Conservation (phyloP, 2,329 filamentous ascomycete species). For the Penicillium occitanis region DNA sequence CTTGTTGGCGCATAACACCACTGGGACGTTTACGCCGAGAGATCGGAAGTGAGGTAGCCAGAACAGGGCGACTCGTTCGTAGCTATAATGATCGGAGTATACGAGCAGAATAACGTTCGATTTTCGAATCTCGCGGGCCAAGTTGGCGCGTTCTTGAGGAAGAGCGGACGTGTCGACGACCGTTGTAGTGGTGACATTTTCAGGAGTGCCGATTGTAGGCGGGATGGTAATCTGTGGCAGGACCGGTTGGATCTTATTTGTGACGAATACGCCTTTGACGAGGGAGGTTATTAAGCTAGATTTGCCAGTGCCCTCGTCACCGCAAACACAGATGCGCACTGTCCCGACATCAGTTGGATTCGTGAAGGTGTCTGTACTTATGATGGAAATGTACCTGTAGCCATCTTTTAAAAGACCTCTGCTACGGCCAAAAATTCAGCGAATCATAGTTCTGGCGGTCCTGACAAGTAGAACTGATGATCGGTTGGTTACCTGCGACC, state of each 20-base stretch:
- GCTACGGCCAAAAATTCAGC: neutral
- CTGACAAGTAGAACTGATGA: neutral
- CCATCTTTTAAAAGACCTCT: slow-evolving; percentile 16
- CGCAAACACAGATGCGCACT: slow-evolving; percentile 94
- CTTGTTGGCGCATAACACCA: slow-evolving; percentile 96
- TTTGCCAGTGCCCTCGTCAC: slow-evolving; percentile 94
- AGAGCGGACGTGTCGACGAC: slow-evolving; percentile 96
- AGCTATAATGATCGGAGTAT: slow-evolving; percentile 98
- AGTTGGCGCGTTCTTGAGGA: slow-evolving; percentile 83
- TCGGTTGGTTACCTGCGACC: neutral
- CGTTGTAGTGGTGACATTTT: slow-evolving; percentile 88
- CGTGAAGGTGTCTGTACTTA: neutral
- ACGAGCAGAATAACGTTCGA: slow-evolving; percentile 96
- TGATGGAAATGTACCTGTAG: slow-evolving; percentile 20
- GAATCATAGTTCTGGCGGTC: neutral
- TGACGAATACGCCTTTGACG: slow-evolving; percentile 95
- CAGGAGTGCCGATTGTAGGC: slow-evolving; percentile 85
- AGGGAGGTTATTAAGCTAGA: slow-evolving; percentile 91
- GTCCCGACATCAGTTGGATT: slow-evolving; percentile 17
- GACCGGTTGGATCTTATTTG: slow-evolving; percentile 90
- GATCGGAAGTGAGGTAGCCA: slow-evolving; percentile 99
- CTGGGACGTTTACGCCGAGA: slow-evolving; percentile 95
- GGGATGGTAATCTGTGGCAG: slow-evolving; percentile 94
- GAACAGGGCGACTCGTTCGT: slow-evolving; percentile 92
- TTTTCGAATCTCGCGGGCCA: slow-evolving; percentile 93